Percentiles rank a stretch among this genome's conserved stretches.
Evolutionary conservation across 1,284 basidiomycete species (phyloP).

Genomic region (Trichosporon sp.): DNA sequence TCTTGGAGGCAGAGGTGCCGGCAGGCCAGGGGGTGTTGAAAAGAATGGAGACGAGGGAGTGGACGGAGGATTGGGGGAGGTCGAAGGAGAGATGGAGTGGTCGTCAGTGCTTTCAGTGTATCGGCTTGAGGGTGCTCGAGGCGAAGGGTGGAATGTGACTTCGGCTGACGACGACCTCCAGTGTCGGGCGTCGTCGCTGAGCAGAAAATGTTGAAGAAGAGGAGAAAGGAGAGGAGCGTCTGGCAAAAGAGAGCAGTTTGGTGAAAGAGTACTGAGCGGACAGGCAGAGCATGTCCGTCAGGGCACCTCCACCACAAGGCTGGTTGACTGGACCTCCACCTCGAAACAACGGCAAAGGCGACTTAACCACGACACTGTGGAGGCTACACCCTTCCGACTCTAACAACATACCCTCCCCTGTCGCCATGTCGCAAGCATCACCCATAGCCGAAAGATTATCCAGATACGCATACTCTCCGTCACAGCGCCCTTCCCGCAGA

Average conservation of each 20-base stretch:
- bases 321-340: slow-evolving; percentile 1
- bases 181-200: not conserved
- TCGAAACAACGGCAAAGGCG: not conserved
- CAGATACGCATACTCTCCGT: not conserved
- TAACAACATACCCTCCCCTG: not conserved
- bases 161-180: too few relatives aligned
- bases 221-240: not conserved
- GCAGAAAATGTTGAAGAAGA: not conserved
- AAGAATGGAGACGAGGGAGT: not conserved
- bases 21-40: not conserved
- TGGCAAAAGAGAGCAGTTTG: not conserved
- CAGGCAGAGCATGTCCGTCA: not conserved
- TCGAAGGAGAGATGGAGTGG: not conserved
- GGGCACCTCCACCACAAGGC: not conserved
- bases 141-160: not conserved
- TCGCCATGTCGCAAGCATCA: slow-evolving; percentile 4
- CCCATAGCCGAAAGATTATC: slow-evolving; percentile 3
- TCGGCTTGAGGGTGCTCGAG: not conserved
- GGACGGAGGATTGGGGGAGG: not conserved
- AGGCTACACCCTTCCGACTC: not conserved
- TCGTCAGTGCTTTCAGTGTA: not conserved
- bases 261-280: not conserved
- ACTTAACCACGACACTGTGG: not conserved
- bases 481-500: not conserved
- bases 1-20: slow-evolving; percentile 5